Evolutionary conservation across 2,329 filamentous ascomycete genomes (phyloP).

Genomic region (Microdochium trichocladiopsis): DNA sequence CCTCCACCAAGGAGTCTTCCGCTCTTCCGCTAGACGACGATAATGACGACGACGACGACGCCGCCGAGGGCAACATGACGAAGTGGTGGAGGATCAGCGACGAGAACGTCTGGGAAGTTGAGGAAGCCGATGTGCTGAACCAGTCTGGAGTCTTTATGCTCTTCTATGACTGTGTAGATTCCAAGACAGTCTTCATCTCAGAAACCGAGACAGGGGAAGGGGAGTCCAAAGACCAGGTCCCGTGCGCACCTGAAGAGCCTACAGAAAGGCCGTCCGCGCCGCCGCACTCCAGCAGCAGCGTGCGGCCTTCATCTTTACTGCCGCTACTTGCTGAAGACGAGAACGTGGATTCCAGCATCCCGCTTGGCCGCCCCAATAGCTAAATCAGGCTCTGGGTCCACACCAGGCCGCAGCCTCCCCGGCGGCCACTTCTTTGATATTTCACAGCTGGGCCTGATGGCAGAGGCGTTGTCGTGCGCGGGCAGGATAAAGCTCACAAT

Average conservation of each 20-base stretch:
- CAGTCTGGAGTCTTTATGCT: constrained; percentile 92
- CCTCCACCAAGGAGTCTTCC: background rate
- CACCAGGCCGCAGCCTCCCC: too few species aligned
- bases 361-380: constrained; percentile 13
- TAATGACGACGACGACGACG: constrained; percentile 8
- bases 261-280: background rate
- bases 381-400: too few species aligned
- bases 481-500: too few species aligned
- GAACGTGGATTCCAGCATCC: constrained; percentile 16
- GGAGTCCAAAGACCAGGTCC: background rate
- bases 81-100: constrained; percentile 92
- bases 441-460: too few species aligned
- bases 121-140: constrained; percentile 64
- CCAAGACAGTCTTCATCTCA: constrained; percentile 34
- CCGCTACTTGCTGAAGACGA: constrained; percentile 35
- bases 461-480: too few species aligned
- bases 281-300: too few species aligned
- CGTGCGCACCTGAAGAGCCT: background rate
- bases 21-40: background rate
- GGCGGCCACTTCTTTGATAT: too few species aligned
- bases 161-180: constrained; percentile 77
- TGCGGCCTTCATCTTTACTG: constrained; percentile 30
- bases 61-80: constrained; percentile 25
- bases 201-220: constrained; percentile 8
- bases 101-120: constrained; percentile 69